Evolutionary conservation across 495 filamentous ascomycete species (phyloP).

Genomic region (Neurospora sp.): DNA sequence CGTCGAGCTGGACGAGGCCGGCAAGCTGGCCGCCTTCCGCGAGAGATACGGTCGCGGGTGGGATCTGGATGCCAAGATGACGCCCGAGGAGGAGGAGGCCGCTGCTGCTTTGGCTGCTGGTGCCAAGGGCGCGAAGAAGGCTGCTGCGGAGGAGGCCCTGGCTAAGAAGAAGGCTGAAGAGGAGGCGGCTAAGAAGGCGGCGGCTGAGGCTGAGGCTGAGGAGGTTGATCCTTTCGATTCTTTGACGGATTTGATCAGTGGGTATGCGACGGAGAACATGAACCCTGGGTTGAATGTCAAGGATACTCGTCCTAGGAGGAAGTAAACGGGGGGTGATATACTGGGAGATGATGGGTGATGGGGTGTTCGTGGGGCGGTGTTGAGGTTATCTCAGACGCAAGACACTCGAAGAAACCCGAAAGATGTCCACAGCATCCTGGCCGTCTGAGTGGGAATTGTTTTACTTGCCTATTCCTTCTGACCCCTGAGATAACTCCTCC

Average conservation of each 20-base stretch:
- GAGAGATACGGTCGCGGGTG: conserved; percentile 72
- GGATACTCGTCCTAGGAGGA: conserved; percentile 17
- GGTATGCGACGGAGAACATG: conserved; percentile 38
- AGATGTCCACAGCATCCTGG: not conserved
- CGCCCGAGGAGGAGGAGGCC: conserved; percentile 5
- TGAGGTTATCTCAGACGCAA: not conserved
- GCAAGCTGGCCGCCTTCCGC: conserved; percentile 76
- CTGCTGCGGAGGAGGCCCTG: conserved; percentile 1
- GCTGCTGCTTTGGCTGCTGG: conserved; percentile 14
- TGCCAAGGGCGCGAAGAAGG: conserved; percentile 5
- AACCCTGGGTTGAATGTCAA: conserved; percentile 19
- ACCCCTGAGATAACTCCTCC: not conserved
- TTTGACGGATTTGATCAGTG: conserved; percentile 61
- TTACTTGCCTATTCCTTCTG: not conserved
- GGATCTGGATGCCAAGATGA: conserved; percentile 38
- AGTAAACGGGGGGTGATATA: conserved; percentile 3
- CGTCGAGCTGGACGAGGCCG: conserved; percentile 92
- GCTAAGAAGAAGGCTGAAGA: conserved; percentile 9
- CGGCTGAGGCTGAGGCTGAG: conserved; percentile 24
- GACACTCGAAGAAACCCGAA: not conserved
- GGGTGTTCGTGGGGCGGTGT: not conserved
- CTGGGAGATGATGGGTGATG: not conserved
- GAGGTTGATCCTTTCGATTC: conserved; percentile 36
- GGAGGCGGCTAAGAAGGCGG: conserved; percentile 16
- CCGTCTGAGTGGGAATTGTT: not conserved